Evolutionary conservation across 352 stramenopile species (phyloP), one percentile per base, ranked within the genome.

Genomic region (Phytophthora constricta): DNA sequence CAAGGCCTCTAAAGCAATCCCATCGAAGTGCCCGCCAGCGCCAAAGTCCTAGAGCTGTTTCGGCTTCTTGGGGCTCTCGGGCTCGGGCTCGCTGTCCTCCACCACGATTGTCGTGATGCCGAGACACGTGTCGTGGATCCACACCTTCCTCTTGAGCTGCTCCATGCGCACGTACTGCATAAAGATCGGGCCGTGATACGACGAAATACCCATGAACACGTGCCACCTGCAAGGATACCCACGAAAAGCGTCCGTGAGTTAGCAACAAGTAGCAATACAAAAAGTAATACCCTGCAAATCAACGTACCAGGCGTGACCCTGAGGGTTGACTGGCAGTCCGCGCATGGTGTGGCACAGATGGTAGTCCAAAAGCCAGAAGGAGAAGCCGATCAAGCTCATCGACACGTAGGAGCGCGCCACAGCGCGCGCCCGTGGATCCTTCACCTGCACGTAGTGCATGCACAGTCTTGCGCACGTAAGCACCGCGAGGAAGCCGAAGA

Each of bases 161-260:
- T 92, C 83, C 67, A 89, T 86, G 14, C 87, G 85, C 54, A 93
- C 84, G 74, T 91, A 95, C 65, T 95, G 85, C 87, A 93, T 93
- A 52, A 95, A 95, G 26, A 95, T 80, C 1, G 85, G 84, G 3
- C 87, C 87, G 57, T 92, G 74, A 65, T 95, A 23, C n/a, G 52
- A 50, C 46, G 57, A 53, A 5, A 64, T 39, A 20, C 57, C 43
- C 43, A 55, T 54, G 57, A 64, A 64, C 33, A 51, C 42, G 46
- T 64, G 57, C 46, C 57, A 57, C 57, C 45, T 57, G 46, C 16
- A 49, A 28, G 9, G 19, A 50, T 16, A 57, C 5, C 26, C 26
- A 31, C 27, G 27, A 48, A 14, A 20, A n/a, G n/a, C n/a, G n/a
- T n/a, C n/a, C n/a, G n/a, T n/a, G n/a, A 28, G 27, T 62, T 53